These are phyloP conservation scores for Wickerhamiella occidentalis DNA, from an alignment of 805 yeast genomes.

Conservation along the genomic window DNA sequence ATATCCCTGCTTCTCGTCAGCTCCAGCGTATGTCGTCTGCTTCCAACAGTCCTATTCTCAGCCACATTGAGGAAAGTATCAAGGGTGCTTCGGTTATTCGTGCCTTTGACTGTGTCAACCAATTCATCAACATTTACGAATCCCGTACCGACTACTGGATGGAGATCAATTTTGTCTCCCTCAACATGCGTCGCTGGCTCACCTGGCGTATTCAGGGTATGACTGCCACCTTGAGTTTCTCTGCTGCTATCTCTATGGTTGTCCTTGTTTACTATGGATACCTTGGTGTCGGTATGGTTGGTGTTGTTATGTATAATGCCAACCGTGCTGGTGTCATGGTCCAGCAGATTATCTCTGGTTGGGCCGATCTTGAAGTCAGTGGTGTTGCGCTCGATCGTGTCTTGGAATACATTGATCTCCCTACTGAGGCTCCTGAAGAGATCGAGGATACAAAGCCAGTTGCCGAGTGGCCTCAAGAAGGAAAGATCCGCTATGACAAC, in stretches of 20 bases:
- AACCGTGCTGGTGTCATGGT: constrained; percentile 73
- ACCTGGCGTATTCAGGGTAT: constrained; percentile 76
- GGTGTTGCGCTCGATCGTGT: constrained; percentile 80
- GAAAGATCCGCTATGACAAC: constrained; percentile 52
- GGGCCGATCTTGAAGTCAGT: constrained; percentile 86
- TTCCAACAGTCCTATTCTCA: constrained; percentile 63
- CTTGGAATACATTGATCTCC: constrained; percentile 64
- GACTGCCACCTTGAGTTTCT: constrained; percentile 69
- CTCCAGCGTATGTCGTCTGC: constrained; percentile 58
- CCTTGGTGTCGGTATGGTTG: constrained; percentile 75
- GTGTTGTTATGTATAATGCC: constrained; percentile 78
- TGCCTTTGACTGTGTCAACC: constrained; percentile 51
- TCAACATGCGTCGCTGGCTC: constrained; percentile 83
- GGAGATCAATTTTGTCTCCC: constrained; percentile 50
- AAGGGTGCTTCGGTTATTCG: constrained; percentile 64
- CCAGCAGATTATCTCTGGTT: constrained; percentile 84
- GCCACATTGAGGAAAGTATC: constrained; percentile 71
- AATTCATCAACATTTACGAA: constrained; percentile 38
- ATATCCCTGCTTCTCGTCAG: constrained; percentile 60
- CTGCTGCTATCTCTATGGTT: constrained; percentile 65
- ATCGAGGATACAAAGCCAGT: constrained; percentile 59
- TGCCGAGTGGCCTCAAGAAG: constrained; percentile 57
- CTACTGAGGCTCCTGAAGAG: constrained; percentile 73
- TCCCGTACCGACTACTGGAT: constrained; percentile 23
- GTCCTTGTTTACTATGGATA: constrained; percentile 45